These are phyloP conservation scores for Candida labiduridarum DNA, from an alignment of 1,139 yeast genomes.

Conservation along the genomic window DNA sequence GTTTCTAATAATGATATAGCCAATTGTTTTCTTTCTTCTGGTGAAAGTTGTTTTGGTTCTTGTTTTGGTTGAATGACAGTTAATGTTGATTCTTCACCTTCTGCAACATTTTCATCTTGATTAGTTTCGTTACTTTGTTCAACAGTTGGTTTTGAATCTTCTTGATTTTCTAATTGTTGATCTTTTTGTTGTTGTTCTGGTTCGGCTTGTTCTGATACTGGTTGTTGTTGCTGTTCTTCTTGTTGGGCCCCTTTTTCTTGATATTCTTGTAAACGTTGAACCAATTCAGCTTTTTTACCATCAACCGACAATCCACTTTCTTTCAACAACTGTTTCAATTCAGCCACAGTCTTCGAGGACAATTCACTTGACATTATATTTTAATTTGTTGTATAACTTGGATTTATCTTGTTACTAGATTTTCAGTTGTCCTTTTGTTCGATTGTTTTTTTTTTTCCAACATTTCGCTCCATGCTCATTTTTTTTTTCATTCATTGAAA, in stretches of 20 bases:
- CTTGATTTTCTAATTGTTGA: conserved; percentile 4
- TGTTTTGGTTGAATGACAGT: conserved; percentile 19
- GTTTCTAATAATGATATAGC: conserved; percentile 70
- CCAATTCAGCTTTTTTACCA: conserved; percentile 85
- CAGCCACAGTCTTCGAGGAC: conserved; percentile 73
- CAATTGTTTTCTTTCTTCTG: conserved; percentile 69
- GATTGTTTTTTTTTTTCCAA: background rate
- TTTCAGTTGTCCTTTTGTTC: background rate
- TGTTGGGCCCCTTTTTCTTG: conserved; percentile 18
- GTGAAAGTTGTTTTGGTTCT: conserved; percentile 46
- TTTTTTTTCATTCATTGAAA: too few species aligned
- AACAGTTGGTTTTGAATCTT: background rate
- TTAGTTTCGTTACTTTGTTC: conserved; percentile 18
- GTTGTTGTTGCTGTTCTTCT: conserved; percentile 18
- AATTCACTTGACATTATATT: conserved; percentile 54
- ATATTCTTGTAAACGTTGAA: conserved; percentile 61
- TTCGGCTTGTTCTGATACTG: conserved; percentile 17
- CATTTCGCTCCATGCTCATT: background rate
- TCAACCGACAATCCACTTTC: conserved; percentile 66
- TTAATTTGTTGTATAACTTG: conserved; percentile 1
- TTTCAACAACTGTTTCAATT: conserved; percentile 77
- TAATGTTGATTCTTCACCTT: conserved; percentile 15
- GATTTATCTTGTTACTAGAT: background rate
- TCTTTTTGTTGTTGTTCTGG: conserved; percentile 18
- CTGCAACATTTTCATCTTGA: conserved; percentile 19